These are phyloP conservation scores for Solanum okadae DNA, from an alignment of 257 asterid species.

Conservation along the genomic window DNA sequence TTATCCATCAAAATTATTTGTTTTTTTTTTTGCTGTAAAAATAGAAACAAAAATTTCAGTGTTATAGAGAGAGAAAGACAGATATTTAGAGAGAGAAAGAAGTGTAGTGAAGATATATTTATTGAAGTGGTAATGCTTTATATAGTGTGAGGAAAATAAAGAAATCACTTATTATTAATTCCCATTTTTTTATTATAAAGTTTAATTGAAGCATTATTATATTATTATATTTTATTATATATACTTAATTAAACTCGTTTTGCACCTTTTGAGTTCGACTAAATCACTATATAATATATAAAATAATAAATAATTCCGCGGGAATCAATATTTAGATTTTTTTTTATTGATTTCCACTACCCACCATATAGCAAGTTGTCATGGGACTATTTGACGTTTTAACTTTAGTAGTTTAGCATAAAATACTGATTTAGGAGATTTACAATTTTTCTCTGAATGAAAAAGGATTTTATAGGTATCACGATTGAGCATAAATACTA, in stretches of 20 bases:
- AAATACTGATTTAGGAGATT: background rate
- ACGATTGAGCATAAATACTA: no score
- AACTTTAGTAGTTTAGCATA: background rate
- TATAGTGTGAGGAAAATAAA: background rate
- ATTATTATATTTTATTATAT: background rate
- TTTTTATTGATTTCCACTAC: background rate
- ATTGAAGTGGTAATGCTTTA: background rate
- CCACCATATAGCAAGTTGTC: background rate
- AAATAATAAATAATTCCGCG: background rate
- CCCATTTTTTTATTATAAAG: background rate
- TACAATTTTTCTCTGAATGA: fast-evolving
- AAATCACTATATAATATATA: background rate
- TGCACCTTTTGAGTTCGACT: background rate
- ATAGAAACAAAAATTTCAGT: background rate
- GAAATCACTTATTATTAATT: background rate
- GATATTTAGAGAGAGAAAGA: background rate
- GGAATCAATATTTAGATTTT: background rate
- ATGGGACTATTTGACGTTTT: background rate
- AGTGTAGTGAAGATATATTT: background rate
- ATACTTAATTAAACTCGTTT: background rate
- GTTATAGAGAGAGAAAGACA: background rate
- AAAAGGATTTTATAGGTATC: background rate
- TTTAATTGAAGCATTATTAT: background rate
- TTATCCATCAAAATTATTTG: background rate
- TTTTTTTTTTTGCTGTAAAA: background rate